Conservation (phyloP, 257 asterid genomes). For the Scutellaria baicalensis region DNA sequence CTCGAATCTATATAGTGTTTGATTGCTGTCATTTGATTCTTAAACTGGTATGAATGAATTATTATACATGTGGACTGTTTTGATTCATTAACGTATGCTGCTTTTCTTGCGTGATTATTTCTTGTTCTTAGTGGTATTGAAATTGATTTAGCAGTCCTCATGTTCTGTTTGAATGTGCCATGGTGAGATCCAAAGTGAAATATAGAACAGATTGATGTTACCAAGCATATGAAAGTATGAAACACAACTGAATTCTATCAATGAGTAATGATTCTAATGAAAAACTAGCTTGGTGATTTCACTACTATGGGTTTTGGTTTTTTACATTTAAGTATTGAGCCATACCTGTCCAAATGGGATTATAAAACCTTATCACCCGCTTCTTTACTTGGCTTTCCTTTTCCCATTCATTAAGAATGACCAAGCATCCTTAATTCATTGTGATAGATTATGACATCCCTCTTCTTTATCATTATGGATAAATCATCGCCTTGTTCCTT, state of each 20-base stretch:
- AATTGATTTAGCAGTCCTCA: background rate
- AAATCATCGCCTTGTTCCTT: no score
- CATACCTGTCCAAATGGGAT: no score
- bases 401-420: no score
- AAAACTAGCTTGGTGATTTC: no score
- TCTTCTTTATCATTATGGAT: no score
- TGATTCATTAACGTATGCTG: background rate
- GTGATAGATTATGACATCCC: no score
- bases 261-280: no score
- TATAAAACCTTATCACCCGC: no score
- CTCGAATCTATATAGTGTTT: conserved; percentile 5
- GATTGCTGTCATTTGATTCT: background rate
- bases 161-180: background rate
- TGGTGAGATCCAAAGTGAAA: background rate
- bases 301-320: no score
- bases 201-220: background rate
- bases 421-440: no score
- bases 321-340: no score
- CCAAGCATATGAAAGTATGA: background rate
- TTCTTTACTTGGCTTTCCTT: no score
- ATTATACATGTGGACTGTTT: background rate
- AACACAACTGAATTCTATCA: background rate
- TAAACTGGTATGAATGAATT: background rate
- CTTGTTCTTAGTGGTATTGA: background rate
- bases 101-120: background rate